Evolutionary conservation across 805 yeast genomes (phyloP), one percentile per base, ranked within the genome.

Genomic region (Brettanomyces bruxellensis): DNA sequence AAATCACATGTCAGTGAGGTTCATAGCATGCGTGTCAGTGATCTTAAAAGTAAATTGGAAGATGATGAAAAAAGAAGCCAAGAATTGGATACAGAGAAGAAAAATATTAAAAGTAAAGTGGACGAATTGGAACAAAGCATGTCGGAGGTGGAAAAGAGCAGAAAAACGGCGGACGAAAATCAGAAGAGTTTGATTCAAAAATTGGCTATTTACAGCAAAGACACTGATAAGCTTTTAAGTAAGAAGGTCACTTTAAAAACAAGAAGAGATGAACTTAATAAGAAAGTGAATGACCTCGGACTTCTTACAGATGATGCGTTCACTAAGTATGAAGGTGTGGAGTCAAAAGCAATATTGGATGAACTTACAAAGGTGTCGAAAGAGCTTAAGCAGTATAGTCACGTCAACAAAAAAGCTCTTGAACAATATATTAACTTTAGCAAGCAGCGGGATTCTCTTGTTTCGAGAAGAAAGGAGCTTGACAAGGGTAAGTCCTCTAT

Each of bases 301-400:
- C 86, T 85, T 3, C 68, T 91, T 14, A 91, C 96, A 0, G 96
- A 89, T 56, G 89, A 86, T 45, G 89, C 93, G 0, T 80, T 86
- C 52, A 71, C 71, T 12, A 58, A 65, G 1, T 77, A 71, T 55
- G 72, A 70, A 34, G 60, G 65, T 34, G 48, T 46, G 5, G 38
- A 56, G 4, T 77, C 87, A 9, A 79, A 76, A 36, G 70, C 72
- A 5, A 62, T 90, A 32, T 62, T 86, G 43, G 55, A 61, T 13
- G 67, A 72, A 45, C 69, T 88, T 49, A 79, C 76, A 44, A 64
- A 64, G 25, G 74, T 78, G 5, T 78, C 81, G 38, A 76, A 74
- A 34, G 76, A 74, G 28, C 66, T 91, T 37, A 75, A 78, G 40
- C 72, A 76, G 53, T 83, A 77, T 60, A 75, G 78, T 24, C 95